These are phyloP conservation scores for Angomonas deanei DNA, from an alignment of 208 protist genomes.

Conservation along the genomic window DNA sequence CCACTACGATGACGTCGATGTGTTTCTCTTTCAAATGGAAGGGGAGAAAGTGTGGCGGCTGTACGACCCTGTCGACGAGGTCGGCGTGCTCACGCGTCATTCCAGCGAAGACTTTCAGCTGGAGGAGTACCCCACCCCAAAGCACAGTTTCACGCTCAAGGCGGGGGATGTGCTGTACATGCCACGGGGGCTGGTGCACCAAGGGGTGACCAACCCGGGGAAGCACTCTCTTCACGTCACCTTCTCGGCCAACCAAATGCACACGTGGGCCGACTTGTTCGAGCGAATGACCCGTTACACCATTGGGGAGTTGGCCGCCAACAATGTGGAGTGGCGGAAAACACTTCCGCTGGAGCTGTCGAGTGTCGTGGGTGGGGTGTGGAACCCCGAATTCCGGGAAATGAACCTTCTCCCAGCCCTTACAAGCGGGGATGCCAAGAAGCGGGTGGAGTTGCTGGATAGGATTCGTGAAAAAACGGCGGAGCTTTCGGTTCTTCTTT, in stretches of 20 bases:
- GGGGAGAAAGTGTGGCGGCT: constrained; percentile 91
- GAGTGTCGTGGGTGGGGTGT: constrained; percentile 29
- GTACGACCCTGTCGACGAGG: constrained; percentile 62
- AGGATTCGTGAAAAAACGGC: constrained; percentile 26
- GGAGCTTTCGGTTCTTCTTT: constrained; percentile 38
- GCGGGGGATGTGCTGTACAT: constrained; percentile 94
- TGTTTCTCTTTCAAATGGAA: constrained; percentile 94
- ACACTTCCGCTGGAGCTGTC: constrained; percentile 31
- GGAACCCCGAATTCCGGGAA: constrained; percentile 29
- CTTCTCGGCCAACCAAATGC: constrained; percentile 89
- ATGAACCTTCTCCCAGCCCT: constrained; percentile 21
- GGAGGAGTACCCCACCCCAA: constrained; percentile 68
- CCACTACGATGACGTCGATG: constrained; percentile 96
- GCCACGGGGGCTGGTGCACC: constrained; percentile 91
- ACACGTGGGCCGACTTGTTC: constrained; percentile 59
- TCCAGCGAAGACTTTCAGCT: constrained; percentile 77
- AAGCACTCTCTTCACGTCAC: constrained; percentile 89
- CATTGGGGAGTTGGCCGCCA: constrained; percentile 51
- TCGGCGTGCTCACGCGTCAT: constrained; percentile 62
- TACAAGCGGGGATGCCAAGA: constrained; percentile 12
- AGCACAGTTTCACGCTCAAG: constrained; percentile 54
- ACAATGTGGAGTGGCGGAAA: constrained; percentile 36
- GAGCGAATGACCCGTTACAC: constrained; percentile 25
- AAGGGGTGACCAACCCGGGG: constrained; percentile 53
- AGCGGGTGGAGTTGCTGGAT: constrained; percentile 12